A percentile compares a stretch with the other conserved stretches of the same genome.
Evolutionary conservation across 2,329 filamentous ascomycete genomes (phyloP).

Genomic region (Aspergillus sp.): DNA sequence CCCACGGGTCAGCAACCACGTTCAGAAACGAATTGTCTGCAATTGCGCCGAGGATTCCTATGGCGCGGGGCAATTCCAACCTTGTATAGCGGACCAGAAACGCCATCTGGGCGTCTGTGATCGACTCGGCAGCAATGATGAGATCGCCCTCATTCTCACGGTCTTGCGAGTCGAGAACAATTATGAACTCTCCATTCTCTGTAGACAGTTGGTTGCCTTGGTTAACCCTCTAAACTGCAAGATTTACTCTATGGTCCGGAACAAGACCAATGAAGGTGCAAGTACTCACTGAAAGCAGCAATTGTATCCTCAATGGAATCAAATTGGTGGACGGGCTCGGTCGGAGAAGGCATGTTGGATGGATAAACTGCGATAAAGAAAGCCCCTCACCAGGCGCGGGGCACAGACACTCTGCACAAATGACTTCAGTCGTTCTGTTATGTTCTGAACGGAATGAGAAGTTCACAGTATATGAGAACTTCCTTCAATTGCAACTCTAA

Average conservation of each 20-base stretch:
- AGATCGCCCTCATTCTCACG: slow-evolving; percentile 99
- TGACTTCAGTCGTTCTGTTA: background rate
- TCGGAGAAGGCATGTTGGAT: slow-evolving; percentile 35
- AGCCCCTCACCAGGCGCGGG: slow-evolving; percentile 27
- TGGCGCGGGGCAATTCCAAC: slow-evolving; percentile 26
- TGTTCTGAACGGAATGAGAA: background rate
- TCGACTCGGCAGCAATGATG: slow-evolving; percentile 82
- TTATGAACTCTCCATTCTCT: slow-evolving; percentile 86
- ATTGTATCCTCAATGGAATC: slow-evolving; percentile 45
- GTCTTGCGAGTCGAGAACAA: slow-evolving; percentile 87
- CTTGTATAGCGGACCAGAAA: slow-evolving; percentile 90
- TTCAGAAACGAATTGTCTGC: background rate
- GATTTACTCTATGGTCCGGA: background rate
- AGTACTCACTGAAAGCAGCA: slow-evolving; percentile 40
- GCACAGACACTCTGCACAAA: slow-evolving; percentile 2
- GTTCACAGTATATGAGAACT: background rate
- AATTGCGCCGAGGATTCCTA: background rate
- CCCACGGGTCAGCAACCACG: background rate
- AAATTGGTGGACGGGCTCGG: slow-evolving; percentile 35
- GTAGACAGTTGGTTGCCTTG: slow-evolving; percentile 3
- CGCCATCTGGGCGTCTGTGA: slow-evolving; percentile 88
- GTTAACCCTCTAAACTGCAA: slow-evolving; percentile 4
- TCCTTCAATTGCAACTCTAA: background rate
- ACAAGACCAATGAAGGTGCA: background rate
- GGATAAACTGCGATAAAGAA: slow-evolving; percentile 7